These are phyloP conservation scores for Carex pumila DNA, from an alignment of 176 grass and related monocot genomes.

Conservation along the genomic window DNA sequence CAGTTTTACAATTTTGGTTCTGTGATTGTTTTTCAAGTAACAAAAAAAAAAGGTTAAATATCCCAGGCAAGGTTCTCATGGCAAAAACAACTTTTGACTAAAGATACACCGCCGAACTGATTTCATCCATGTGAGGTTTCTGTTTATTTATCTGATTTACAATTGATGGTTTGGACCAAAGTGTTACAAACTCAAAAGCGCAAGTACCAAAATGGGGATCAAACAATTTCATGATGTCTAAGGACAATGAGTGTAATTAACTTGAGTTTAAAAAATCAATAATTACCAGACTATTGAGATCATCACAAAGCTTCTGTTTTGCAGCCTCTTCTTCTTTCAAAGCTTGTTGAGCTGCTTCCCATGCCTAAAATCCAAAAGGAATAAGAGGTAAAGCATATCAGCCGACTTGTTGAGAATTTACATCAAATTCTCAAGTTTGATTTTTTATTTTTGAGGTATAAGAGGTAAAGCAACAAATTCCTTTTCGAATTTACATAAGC, in stretches of 20 bases:
- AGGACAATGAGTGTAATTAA: background rate
- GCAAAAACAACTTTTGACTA: background rate
- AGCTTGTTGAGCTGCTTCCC: slow-evolving; percentile 66
- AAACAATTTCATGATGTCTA: slow-evolving; percentile 1
- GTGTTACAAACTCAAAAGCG: background rate
- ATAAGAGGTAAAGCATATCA: background rate
- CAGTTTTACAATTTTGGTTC: background rate
- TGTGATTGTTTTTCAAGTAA: background rate
- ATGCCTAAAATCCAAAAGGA: slow-evolving; percentile 38
- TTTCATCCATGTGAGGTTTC: background rate
- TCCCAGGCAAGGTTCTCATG: background rate
- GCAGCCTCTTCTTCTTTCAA: slow-evolving; percentile 78
- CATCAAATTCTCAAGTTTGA: background rate
- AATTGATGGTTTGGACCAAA: background rate
- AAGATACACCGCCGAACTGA: background rate
- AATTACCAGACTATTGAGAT: slow-evolving; percentile 65
- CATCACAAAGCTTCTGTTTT: slow-evolving; percentile 85
- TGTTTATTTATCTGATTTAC: background rate
- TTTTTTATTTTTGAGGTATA: too few species aligned
- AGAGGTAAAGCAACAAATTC: too few species aligned
- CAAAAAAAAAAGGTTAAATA: background rate
- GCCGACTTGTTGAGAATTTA: background rate
- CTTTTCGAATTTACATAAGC: too few species aligned
- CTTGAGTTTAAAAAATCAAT: slow-evolving; percentile 19
- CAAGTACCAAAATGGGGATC: slow-evolving; percentile 12